phyloP scores from a whole-genome alignment of 2,329 filamentous ascomycete genomes.

The Verticillium dahliae region DNA sequence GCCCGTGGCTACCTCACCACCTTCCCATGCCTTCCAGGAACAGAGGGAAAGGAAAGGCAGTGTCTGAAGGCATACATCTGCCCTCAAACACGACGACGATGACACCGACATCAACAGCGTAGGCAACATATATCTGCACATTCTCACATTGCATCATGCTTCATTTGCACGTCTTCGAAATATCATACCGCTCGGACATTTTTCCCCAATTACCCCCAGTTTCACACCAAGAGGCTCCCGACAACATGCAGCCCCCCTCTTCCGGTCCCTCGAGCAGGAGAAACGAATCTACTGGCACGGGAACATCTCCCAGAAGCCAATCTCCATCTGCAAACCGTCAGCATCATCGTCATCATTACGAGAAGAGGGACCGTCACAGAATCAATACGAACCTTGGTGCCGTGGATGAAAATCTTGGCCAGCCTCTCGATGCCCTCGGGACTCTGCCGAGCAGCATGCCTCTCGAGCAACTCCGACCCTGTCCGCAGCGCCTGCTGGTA shows the following conservation, averaged over 20 bases:
- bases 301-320: constrained; percentile 50
- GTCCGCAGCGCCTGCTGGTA: constrained; percentile 66
- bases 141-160: too few species aligned
- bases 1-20: too few species aligned
- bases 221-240: neutral
- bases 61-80: too few species aligned
- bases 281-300: constrained; percentile 16
- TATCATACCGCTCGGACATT: neutral
- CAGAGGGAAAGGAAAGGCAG: too few species aligned
- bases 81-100: too few species aligned
- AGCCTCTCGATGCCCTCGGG: constrained; percentile 73
- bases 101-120: too few species aligned
- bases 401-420: constrained; percentile 76
- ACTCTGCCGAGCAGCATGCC: constrained; percentile 66
- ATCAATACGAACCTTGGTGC: constrained; percentile 57
- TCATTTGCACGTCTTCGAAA: too few species aligned
- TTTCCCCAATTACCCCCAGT: neutral
- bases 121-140: too few species aligned
- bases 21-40: too few species aligned
- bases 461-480: constrained; percentile 72
- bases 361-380: too few species aligned
- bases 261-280: neutral
- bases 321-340: constrained; percentile 35
- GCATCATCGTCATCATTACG: too few species aligned
- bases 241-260: neutral